phyloP scores from a whole-genome alignment of 192 early-diverging fungal species.

The Umbelopsis sp. region DNA sequence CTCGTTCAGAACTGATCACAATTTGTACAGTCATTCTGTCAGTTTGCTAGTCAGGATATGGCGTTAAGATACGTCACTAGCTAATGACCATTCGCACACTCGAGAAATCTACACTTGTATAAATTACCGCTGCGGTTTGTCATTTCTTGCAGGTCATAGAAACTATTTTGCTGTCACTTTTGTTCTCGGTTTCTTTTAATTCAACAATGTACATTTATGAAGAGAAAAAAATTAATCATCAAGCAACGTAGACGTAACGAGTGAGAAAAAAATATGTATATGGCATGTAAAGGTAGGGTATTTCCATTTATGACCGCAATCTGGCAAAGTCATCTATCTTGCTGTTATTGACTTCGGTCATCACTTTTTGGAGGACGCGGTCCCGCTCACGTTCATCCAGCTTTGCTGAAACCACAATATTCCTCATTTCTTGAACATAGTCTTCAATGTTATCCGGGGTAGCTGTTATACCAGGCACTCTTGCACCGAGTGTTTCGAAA shows the following conservation, averaged over 20 bases:
- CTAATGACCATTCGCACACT: too few relatives aligned
- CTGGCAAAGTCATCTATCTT: neutral
- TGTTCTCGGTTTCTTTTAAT: neutral
- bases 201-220: conserved; percentile 2
- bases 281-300: neutral
- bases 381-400: conserved; percentile 15
- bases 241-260: neutral
- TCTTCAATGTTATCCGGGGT: conserved; percentile 5
- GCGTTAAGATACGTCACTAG: too few relatives aligned
- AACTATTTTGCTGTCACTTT: too few relatives aligned
- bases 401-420: neutral
- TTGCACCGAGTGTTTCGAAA: neutral
- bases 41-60: too few relatives aligned
- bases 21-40: too few relatives aligned
- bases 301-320: neutral
- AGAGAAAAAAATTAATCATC: neutral
- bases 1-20: too few relatives aligned
- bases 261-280: neutral
- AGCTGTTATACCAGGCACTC: neutral
- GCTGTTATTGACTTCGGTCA: neutral
- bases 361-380: conserved; percentile 10
- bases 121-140: too few relatives aligned
- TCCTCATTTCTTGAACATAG: neutral
- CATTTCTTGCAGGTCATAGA: too few relatives aligned
- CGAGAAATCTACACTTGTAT: too few relatives aligned